phyloP scores from a whole-genome alignment of 176 grass and related monocot genomes.

The Paspalum notatum region DNA sequence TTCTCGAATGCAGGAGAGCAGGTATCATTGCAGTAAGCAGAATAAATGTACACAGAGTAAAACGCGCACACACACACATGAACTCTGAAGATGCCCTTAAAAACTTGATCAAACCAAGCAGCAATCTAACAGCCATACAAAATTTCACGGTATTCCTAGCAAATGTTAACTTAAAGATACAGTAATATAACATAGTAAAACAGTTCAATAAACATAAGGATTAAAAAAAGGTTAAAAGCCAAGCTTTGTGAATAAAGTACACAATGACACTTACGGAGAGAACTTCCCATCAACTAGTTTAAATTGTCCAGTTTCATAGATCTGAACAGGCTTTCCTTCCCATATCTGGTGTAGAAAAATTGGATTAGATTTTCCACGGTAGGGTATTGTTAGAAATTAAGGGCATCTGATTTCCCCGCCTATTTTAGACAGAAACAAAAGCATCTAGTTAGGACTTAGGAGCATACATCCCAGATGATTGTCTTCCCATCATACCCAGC shows the following conservation, averaged over 20 bases:
- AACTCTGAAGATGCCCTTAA: not conserved
- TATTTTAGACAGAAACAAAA: slow-evolving; percentile 20
- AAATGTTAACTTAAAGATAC: not conserved
- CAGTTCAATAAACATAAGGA: slow-evolving; percentile 27
- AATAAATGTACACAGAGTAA: too few relatives aligned
- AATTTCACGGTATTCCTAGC: slow-evolving; percentile 6
- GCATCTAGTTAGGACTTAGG: slow-evolving; percentile 28
- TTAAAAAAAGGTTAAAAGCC: not conserved
- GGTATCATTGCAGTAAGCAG: too few relatives aligned
- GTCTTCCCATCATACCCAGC: slow-evolving; percentile 98
- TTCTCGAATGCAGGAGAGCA: too few relatives aligned
- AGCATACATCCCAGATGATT: slow-evolving; percentile 99
- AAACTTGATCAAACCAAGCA: not conserved
- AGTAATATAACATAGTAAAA: not conserved
- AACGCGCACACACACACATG: too few relatives aligned
- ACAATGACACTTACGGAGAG: slow-evolving; percentile 81
- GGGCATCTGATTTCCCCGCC: slow-evolving; percentile 1
- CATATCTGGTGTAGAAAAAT: slow-evolving; percentile 74
- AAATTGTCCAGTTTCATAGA: slow-evolving; percentile 90
- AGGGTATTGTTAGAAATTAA: slow-evolving; percentile 36
- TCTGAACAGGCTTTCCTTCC: slow-evolving; percentile 96
- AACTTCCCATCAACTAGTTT: slow-evolving; percentile 99
- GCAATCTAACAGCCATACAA: not conserved
- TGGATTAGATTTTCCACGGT: slow-evolving; percentile 44
- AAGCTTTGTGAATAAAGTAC: slow-evolving; percentile 33